Evolutionary conservation across 176 grass and related monocot species (phyloP), one percentile per base, ranked within the genome.

Genomic region (Bonia amplexicaulis): DNA sequence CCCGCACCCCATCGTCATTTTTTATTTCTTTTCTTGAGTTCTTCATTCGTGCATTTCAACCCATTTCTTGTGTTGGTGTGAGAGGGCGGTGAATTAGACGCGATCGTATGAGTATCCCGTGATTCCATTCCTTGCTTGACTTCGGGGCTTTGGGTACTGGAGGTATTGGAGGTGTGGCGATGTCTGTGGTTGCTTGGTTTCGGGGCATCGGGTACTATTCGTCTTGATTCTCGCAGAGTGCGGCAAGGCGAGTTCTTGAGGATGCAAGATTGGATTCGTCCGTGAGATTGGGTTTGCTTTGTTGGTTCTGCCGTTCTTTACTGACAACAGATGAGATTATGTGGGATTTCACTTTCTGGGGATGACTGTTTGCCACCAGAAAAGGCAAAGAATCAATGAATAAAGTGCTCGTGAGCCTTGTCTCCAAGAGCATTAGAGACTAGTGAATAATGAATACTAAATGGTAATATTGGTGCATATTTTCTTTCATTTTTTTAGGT

Each of bases 311-410:
- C 47, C 52, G 3, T 58, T 40, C 67, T 54, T 84, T 79, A 62
- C 70, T 25, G 74, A 42, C 73, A 47, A 7, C 57, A 37, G 15
- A 49, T 68, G 75, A 73, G 49, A 85, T 84, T 60, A 72, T 13
- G 37, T 83, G 40, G 73, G 84, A 83, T 87, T 87, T 79, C 40
- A 12, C 85, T 88, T 69, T 91, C 81, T n/a, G 37, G 1, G 58
- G 25, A 44, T 76, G 12, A 76, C 57, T 75, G 37, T 80, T 57
- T 75, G 52, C 77, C 70, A 23, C 63, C 76, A 10, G 4, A 40
- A 77, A 84, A 26, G 81, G 85, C 35, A 80, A 87, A 64, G 61
- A 70, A 47, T 84, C 69, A 40, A 47, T 69, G 85, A 87, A 91
- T 88, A 80, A 87, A 87, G 76, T 37, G 62, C 39, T 69, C 73